phyloP scores from a whole-genome alignment of 768 basidiomycete genomes.

The Tylopilus felleus region DNA sequence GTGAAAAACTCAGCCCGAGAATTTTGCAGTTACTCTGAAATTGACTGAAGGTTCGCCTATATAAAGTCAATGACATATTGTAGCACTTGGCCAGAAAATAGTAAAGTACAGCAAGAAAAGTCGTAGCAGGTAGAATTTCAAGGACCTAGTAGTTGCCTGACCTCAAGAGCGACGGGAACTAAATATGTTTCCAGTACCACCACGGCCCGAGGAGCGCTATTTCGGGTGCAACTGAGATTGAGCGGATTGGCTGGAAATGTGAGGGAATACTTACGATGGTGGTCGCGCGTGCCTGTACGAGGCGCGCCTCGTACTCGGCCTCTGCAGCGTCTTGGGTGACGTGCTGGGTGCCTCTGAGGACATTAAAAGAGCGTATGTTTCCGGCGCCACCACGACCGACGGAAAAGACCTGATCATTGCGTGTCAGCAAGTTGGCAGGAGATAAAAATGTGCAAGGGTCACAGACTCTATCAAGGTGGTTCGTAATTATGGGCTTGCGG shows the following conservation, averaged over 20 bases:
- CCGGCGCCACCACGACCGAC: constrained; percentile 83
- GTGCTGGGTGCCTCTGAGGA: constrained; percentile 32
- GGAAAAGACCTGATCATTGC: constrained; percentile 34
- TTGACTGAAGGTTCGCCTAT: no score
- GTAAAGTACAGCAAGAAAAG: no score
- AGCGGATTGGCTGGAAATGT: background rate
- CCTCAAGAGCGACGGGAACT: constrained; percentile 47
- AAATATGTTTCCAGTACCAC: constrained; percentile 62
- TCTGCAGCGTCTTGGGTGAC: constrained; percentile 26
- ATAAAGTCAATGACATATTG: no score
- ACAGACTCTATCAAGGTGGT: constrained; percentile 36
- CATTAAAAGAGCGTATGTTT: constrained; percentile 66
- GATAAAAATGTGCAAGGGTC: background rate
- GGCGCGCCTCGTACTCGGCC: constrained; percentile 17
- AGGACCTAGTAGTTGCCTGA: background rate
- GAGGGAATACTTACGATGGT: constrained; percentile 31
- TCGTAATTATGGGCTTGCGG: constrained; percentile 43
- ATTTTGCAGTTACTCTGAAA: no score
- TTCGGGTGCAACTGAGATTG: background rate
- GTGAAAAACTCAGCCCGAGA: no score
- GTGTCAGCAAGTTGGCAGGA: background rate
- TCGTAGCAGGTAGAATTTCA: background rate
- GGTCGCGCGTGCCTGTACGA: constrained; percentile 22
- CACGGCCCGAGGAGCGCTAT: constrained; percentile 61
- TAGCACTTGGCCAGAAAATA: background rate